Evolutionary conservation across 2,329 filamentous ascomycete species (phyloP).

Genomic region (Cadophora gregata): DNA sequence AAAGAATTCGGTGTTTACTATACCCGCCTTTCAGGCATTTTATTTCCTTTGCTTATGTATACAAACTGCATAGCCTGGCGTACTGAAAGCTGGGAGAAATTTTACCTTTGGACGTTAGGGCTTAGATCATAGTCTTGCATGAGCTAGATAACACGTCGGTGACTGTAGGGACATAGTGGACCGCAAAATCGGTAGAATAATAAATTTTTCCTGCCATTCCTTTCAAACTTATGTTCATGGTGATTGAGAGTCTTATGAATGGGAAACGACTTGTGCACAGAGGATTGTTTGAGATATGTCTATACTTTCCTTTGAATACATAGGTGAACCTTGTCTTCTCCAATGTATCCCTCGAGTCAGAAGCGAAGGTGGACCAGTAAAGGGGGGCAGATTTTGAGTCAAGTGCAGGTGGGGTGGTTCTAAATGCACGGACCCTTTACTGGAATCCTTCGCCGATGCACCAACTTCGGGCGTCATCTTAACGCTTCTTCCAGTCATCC

Average conservation of each 20-base stretch:
- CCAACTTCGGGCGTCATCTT: background rate
- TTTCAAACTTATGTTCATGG: background rate
- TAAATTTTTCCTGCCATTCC: background rate
- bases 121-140: background rate
- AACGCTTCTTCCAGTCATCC: background rate
- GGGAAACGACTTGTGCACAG: background rate
- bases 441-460: background rate
- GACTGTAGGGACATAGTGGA: background rate
- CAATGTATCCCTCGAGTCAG: background rate
- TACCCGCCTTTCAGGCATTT: background rate
- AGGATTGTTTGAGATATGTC: background rate
- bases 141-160: slow-evolving; percentile 2
- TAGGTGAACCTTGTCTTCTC: too few species aligned
- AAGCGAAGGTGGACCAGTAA: background rate
- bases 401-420: slow-evolving; percentile 14
- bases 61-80: slow-evolving; percentile 19
- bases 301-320: background rate
- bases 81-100: background rate
- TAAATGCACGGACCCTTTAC: background rate
- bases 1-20: background rate
- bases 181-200: background rate
- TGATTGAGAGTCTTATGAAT: too few species aligned
- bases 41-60: slow-evolving; percentile 2
- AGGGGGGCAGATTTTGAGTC: background rate
- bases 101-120: background rate